Conservation (phyloP, 2,329 filamentous ascomycete genomes). For the Myriosclerotinia scirpicola region DNA sequence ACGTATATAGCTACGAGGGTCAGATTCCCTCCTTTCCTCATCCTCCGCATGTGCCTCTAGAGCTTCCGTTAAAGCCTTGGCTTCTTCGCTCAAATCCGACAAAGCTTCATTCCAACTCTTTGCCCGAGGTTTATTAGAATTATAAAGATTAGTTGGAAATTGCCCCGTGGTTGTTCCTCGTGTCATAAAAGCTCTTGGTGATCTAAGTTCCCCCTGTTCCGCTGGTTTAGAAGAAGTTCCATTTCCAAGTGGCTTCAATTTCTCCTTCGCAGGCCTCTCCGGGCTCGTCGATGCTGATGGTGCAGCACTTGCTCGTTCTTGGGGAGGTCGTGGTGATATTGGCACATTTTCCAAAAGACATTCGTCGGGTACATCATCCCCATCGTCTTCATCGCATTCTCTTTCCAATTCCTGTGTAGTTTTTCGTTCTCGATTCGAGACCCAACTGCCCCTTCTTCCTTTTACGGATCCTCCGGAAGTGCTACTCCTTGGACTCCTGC, state of each 20-base stretch:
- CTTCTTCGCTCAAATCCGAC: constrained; percentile 68
- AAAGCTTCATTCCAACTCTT: constrained; percentile 75
- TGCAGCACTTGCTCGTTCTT: constrained; percentile 55
- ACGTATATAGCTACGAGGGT: constrained; percentile 40
- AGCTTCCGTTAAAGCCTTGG: constrained; percentile 72
- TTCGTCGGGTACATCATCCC: constrained; percentile 76
- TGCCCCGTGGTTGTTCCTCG: constrained; percentile 49
- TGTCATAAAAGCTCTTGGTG: constrained; percentile 46
- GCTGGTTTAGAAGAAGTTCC: constrained; percentile 60
- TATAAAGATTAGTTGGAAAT: constrained; percentile 54
- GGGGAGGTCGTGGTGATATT: constrained; percentile 68
- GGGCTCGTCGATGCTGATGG: constrained; percentile 47
- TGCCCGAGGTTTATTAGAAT: constrained; percentile 53
- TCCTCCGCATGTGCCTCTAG: constrained; percentile 77
- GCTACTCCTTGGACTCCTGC: constrained; percentile 29
- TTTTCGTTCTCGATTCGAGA: constrained; percentile 64
- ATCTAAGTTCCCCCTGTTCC: constrained; percentile 56
- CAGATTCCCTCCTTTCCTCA: constrained; percentile 50
- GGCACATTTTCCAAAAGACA: constrained; percentile 80
- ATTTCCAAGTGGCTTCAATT: constrained; percentile 49
- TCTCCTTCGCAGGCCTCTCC: constrained; percentile 38
- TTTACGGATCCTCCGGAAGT: constrained; percentile 31
- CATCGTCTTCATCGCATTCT: constrained; percentile 75
- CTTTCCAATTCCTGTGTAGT: constrained; percentile 69
- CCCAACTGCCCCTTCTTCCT: constrained; percentile 58